phyloP scores from a whole-genome alignment of 2,329 filamentous ascomycete genomes.

The Calonectria leucothoes region DNA sequence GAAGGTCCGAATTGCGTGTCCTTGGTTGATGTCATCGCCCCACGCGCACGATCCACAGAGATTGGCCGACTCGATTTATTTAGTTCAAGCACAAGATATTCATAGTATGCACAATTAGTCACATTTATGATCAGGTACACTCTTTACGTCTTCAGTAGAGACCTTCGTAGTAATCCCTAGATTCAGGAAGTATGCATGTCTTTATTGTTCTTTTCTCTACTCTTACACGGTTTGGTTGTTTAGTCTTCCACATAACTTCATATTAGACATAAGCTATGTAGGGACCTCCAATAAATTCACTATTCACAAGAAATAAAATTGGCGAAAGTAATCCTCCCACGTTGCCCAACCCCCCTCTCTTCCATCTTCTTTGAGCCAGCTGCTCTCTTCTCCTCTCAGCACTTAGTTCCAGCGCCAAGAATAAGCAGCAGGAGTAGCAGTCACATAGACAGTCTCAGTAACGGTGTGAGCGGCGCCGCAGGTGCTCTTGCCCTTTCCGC shows the following conservation, averaged over 20 bases:
- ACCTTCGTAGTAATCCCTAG: background rate
- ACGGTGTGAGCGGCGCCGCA: conserved; percentile 31
- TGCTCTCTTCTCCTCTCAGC: background rate
- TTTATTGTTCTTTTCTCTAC: background rate
- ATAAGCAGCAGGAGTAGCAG: conserved; percentile 25
- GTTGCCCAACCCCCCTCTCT: background rate
- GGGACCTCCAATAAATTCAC: conserved; percentile 24
- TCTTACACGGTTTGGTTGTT: conserved; percentile 6
- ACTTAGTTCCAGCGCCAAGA: conserved; percentile 16
- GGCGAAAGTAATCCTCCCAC: conserved; percentile 12
- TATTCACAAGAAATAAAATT: conserved; percentile 24
- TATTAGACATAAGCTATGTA: conserved; percentile 13
- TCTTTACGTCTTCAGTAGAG: background rate
- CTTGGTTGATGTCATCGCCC: background rate
- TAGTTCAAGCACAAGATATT: background rate
- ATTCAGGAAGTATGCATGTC: background rate
- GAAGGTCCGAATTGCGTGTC: background rate
- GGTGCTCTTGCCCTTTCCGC: conserved; percentile 7
- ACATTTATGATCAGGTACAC: background rate
- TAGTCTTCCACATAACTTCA: conserved; percentile 11
- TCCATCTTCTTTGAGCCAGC: background rate
- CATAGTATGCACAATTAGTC: too few relatives aligned
- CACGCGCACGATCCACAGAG: background rate
- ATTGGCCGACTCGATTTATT: background rate
- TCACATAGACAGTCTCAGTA: conserved; percentile 39